Conservation (phyloP, 164 flowering plant species). For the Magnolia changhungtana region DNA sequence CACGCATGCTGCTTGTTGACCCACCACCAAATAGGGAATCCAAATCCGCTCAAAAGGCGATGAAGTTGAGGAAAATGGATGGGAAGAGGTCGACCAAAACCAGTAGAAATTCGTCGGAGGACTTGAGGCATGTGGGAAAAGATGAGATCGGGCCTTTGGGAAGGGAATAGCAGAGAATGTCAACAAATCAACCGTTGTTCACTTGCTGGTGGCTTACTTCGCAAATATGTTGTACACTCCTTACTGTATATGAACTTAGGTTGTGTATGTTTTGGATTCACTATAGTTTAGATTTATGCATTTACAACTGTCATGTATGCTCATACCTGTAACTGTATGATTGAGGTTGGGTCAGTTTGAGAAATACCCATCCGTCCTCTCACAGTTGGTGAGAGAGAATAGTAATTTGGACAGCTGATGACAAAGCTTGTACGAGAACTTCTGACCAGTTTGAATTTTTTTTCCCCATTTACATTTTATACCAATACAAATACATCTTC, state of each 20-base stretch:
- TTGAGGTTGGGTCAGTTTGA: background rate
- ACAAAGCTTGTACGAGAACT: background rate
- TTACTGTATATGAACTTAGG: background rate
- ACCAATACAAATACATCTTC: background rate
- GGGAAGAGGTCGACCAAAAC: conserved; percentile 7
- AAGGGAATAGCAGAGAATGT: background rate
- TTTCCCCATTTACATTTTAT: background rate
- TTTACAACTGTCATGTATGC: background rate
- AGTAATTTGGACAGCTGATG: background rate
- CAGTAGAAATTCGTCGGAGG: background rate
- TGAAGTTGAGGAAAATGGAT: conserved; percentile 36
- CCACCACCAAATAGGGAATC: conserved; percentile 24
- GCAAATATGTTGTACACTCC: background rate
- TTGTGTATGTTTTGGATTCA: background rate
- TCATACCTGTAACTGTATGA: background rate
- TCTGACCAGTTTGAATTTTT: background rate
- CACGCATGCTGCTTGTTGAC: conserved; percentile 64
- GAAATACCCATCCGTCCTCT: background rate
- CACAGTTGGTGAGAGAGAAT: background rate
- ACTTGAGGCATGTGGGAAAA: background rate
- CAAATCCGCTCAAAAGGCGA: conserved; percentile 18
- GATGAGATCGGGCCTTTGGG: background rate
- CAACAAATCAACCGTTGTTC: background rate
- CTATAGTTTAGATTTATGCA: background rate
- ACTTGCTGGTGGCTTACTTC: background rate